Evolutionary conservation across 192 early-diverging fungal genomes (phyloP).

Genomic region (Backusella tuberculispora): DNA sequence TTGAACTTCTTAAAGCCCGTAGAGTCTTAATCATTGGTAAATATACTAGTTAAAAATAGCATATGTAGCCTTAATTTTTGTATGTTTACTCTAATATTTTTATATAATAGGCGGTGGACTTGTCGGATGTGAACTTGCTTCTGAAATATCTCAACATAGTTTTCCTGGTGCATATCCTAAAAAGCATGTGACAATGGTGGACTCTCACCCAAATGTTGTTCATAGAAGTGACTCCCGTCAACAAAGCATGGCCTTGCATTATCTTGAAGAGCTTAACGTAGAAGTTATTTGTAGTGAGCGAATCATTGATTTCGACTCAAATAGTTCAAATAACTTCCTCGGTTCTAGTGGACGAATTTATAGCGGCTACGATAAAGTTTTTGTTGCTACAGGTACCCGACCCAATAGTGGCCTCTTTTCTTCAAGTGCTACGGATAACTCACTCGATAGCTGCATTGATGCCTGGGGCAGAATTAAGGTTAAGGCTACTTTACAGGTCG

Average conservation of each 20-base stretch:
- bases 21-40: constrained; percentile 47
- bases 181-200: constrained; percentile 38
- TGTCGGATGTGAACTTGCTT: constrained; percentile 51
- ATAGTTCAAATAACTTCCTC: constrained; percentile 10
- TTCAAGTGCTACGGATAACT: neutral
- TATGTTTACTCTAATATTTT: neutral
- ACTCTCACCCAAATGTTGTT: constrained; percentile 31
- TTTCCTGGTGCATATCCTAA: constrained; percentile 30
- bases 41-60: neutral
- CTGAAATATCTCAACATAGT: constrained; percentile 35
- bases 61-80: neutral
- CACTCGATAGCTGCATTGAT: constrained; percentile 36
- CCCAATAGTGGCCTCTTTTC: constrained; percentile 35
- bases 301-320: constrained; percentile 34
- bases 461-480: constrained; percentile 41
- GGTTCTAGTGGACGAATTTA: constrained; percentile 37
- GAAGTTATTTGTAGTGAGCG: constrained; percentile 35
- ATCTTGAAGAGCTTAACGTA: constrained; percentile 36
- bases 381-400: constrained; percentile 35
- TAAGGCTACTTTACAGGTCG: constrained; percentile 45
- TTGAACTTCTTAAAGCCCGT: constrained; percentile 34
- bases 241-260: constrained; percentile 21
- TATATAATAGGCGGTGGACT: constrained; percentile 47
- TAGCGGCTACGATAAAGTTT: constrained; percentile 41
- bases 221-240: constrained; percentile 28